Evolutionary conservation across 2,329 filamentous ascomycete genomes (phyloP).

Genomic region (Ustilaginoidea virens): DNA sequence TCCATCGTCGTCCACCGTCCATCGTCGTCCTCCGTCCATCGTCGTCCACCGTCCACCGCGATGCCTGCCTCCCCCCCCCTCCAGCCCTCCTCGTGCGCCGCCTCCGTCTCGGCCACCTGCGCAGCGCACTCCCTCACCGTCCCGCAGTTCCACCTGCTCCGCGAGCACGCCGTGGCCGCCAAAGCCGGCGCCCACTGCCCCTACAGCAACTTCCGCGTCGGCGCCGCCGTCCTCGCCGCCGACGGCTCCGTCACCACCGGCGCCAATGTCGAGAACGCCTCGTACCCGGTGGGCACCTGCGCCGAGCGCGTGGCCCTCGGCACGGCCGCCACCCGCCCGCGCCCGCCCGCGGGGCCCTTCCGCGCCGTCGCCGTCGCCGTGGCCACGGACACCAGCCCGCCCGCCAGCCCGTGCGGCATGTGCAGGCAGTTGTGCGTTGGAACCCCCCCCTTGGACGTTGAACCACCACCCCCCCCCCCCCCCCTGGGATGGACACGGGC

Average conservation of each 20-base stretch:
- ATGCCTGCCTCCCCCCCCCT: not conserved
- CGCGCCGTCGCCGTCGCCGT: conserved; percentile 65
- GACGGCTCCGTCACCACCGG: conserved; percentile 35
- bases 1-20: too few relatives aligned
- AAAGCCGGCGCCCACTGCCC: conserved; percentile 78
- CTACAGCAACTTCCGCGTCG: conserved; percentile 86
- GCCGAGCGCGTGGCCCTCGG: conserved; percentile 84
- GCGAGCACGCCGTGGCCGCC: conserved; percentile 47
- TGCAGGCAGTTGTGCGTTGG: conserved; percentile 82
- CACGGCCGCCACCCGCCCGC: conserved; percentile 36
- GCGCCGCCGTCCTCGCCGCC: conserved; percentile 54
- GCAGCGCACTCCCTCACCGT: conserved; percentile 32
- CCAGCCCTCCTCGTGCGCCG: conserved; percentile 5
- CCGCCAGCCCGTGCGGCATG: conserved; percentile 80
- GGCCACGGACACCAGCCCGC: conserved; percentile 58
- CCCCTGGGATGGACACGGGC: too few relatives aligned
- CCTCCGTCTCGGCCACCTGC: conserved; percentile 14
- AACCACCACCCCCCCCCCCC: too few relatives aligned
- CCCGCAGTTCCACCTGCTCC: conserved; percentile 50
- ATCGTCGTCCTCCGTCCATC: too few relatives aligned
- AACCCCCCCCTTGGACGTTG: too few relatives aligned
- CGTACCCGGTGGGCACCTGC: conserved; percentile 89
- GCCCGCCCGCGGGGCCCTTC: conserved; percentile 23
- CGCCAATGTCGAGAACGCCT: conserved; percentile 85
- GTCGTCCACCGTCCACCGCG: too few relatives aligned